Evolutionary conservation across 2,329 filamentous ascomycete genomes (phyloP).

Genomic region (Elsinoe necatrix): DNA sequence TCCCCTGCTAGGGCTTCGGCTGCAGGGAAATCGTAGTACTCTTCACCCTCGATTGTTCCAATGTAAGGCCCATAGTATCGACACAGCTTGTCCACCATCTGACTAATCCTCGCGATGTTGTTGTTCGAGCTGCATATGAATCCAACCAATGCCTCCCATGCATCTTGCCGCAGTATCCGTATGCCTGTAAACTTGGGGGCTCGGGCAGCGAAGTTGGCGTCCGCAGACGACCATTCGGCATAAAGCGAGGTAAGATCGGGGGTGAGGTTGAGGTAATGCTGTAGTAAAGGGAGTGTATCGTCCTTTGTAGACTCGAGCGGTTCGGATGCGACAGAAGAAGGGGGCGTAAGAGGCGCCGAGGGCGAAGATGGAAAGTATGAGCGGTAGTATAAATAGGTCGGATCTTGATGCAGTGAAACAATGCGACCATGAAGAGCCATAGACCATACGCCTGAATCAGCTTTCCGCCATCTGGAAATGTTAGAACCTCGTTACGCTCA

Average conservation of each 20-base stretch:
- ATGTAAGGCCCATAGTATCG: slow-evolving; percentile 72
- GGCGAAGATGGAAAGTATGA: slow-evolving; percentile 47
- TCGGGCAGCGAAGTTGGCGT: slow-evolving; percentile 80
- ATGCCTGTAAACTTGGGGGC: slow-evolving; percentile 84
- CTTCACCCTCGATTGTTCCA: slow-evolving; percentile 51
- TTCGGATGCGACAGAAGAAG: slow-evolving; percentile 30
- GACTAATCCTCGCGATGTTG: slow-evolving; percentile 87
- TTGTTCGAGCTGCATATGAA: slow-evolving; percentile 99
- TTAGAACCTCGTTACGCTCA: neutral
- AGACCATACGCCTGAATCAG: slow-evolving; percentile 73
- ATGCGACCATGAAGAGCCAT: slow-evolving; percentile 81
- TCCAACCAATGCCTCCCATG: slow-evolving; percentile 86
- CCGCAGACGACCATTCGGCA: slow-evolving; percentile 73
- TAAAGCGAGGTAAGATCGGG: slow-evolving; percentile 72
- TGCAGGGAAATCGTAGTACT: slow-evolving; percentile 80
- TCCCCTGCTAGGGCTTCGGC: slow-evolving; percentile 63
- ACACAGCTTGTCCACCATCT: slow-evolving; percentile 95
- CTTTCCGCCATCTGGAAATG: slow-evolving; percentile 66
- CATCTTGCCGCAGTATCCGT: slow-evolving; percentile 85
- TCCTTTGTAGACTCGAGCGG: slow-evolving; percentile 31
- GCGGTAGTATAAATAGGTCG: slow-evolving; percentile 68
- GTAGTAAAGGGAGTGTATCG: slow-evolving; percentile 64
- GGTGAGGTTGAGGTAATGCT: slow-evolving; percentile 78
- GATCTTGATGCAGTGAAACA: slow-evolving; percentile 75
- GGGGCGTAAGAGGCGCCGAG: slow-evolving; percentile 32